These are phyloP conservation scores for Acanthamoeba royreba DNA, from an alignment of 208 protist genomes.

Conservation along the genomic window DNA sequence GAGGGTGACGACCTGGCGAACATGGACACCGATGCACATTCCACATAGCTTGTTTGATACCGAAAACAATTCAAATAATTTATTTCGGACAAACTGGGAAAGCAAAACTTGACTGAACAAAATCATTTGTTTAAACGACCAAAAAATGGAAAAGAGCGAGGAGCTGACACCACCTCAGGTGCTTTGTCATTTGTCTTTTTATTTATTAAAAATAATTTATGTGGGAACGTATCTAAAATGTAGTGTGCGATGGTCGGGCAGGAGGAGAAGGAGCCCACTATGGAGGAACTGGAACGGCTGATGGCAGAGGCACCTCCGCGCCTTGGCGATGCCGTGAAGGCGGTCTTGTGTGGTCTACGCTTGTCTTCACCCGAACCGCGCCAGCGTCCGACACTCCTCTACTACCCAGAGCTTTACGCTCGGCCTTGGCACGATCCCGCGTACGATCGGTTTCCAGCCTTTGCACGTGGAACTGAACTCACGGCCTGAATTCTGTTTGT, in stretches of 20 bases:
- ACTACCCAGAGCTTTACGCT: not conserved
- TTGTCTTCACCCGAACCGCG: not conserved
- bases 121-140: too few species aligned
- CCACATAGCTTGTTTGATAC: too few species aligned
- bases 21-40: too few species aligned
- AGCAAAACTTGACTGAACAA: too few species aligned
- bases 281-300: not conserved
- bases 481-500: not conserved
- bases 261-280: not conserved
- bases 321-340: not conserved
- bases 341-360: not conserved
- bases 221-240: not conserved
- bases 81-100: too few species aligned
- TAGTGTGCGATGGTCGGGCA: not conserved
- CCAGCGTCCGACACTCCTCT: not conserved
- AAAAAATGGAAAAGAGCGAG: too few species aligned
- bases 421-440: slow-evolving; percentile 12
- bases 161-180: not conserved
- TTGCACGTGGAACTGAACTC: not conserved
- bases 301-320: not conserved
- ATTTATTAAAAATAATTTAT: not conserved
- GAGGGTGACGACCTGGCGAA: too few species aligned
- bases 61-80: too few species aligned
- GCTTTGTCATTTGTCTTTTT: not conserved
- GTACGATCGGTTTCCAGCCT: not conserved